phyloP scores from a whole-genome alignment of 139 green algal genomes.

The Raphidocelis subcapitata region DNA sequence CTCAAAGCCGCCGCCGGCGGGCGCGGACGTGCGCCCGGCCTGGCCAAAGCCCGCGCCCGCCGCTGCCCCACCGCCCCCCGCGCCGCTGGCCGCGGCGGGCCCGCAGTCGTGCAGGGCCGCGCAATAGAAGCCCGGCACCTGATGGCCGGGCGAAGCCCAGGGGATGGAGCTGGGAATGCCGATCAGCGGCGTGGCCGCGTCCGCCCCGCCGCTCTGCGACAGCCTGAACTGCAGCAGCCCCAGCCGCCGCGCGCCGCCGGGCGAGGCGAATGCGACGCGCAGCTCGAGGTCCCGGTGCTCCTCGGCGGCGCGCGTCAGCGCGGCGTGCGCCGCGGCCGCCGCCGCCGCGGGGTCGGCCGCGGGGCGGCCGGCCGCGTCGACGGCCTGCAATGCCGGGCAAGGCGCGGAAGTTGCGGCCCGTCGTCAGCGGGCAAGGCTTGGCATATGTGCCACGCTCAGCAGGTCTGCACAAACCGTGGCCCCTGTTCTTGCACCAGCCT shows the following conservation, averaged over 20 bases:
- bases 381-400: background rate
- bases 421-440: too few relatives aligned
- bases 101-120: background rate
- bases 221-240: conserved; percentile 38
- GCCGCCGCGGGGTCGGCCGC: background rate
- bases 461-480: too few relatives aligned
- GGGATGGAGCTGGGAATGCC: conserved; percentile 48
- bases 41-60: background rate
- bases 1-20: conserved; percentile 28
- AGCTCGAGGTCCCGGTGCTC: conserved; percentile 1
- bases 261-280: background rate
- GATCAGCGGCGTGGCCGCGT: conserved; percentile 29
- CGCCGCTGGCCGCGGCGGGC: background rate
- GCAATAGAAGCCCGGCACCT: conserved; percentile 20
- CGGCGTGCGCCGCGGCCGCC: background rate
- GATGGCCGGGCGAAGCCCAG: background rate
- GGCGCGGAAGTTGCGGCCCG: background rate
- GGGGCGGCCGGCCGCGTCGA: background rate
- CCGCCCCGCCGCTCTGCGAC: conserved; percentile 31
- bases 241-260: background rate
- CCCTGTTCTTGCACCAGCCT: too few relatives aligned
- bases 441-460: too few relatives aligned
- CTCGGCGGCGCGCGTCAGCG: background rate
- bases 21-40: background rate
- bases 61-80: background rate